These are phyloP conservation scores for Neurospora sp. DNA, from an alignment of 495 filamentous ascomycete species.

Conservation along the genomic window DNA sequence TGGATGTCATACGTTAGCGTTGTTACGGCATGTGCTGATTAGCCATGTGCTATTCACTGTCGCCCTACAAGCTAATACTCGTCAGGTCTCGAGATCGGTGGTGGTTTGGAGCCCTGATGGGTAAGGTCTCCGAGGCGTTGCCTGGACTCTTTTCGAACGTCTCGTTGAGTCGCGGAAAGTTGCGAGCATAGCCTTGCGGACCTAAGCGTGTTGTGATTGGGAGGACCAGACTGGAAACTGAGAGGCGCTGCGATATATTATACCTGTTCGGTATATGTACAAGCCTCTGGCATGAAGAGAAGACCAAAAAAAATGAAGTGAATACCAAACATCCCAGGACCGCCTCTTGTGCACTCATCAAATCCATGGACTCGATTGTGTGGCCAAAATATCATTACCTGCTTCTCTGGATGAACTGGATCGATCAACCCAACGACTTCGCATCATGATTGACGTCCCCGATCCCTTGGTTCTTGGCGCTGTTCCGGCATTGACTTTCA, in stretches of 20 bases:
- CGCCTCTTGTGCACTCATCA: conserved; percentile 34
- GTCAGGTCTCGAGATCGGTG: conserved; percentile 29
- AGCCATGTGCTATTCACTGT: conserved; percentile 52
- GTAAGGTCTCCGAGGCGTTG: not conserved
- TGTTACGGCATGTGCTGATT: conserved; percentile 28
- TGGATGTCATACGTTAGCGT: conserved; percentile 49
- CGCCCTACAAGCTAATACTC: conserved; percentile 52
- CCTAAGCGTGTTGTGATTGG: conserved; percentile 9
- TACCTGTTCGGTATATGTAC: not conserved
- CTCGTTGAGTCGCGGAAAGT: conserved; percentile 42
- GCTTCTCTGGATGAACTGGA: conserved; percentile 53
- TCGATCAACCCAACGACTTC: conserved; percentile 57
- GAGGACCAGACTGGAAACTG: conserved; percentile 32
- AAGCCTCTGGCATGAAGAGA: not conserved
- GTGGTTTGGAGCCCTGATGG: not conserved
- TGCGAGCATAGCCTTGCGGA: conserved; percentile 54
- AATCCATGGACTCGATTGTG: conserved; percentile 36
- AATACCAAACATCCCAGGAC: conserved; percentile 24
- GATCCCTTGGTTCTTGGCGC: conserved; percentile 45
- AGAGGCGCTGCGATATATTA: conserved; percentile 42
- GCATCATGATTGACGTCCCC: conserved; percentile 51
- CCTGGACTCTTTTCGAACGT: conserved; percentile 43
- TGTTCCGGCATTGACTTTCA: conserved; percentile 53
- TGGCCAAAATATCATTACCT: conserved; percentile 25
- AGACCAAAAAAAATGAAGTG: not conserved